Evolutionary conservation across 179 eudicot genomes (phyloP).

Genomic region (Drosera spatulata): DNA sequence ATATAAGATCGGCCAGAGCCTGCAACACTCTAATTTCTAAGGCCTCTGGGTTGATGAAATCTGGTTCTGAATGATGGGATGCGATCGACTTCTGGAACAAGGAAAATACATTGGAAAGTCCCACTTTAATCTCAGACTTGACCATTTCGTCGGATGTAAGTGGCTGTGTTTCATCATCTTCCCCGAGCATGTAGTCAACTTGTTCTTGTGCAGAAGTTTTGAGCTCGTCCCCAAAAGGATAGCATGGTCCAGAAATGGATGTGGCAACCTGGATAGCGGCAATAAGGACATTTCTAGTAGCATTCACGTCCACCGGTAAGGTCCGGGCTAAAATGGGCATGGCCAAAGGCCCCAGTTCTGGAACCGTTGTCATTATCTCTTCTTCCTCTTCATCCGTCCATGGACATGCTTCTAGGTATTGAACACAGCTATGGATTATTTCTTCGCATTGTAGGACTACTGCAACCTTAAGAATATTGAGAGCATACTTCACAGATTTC

Average conservation of each 20-base stretch:
- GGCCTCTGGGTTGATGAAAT: conserved; percentile 12
- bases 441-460: conserved; percentile 35
- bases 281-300: conserved; percentile 52
- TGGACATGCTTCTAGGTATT: conserved; percentile 69
- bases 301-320: conserved; percentile 38
- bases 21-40: conserved; percentile 29
- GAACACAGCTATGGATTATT: conserved; percentile 38
- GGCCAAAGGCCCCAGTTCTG: conserved; percentile 47
- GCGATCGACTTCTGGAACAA: conserved; percentile 35
- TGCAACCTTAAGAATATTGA: conserved; percentile 63
- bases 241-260: conserved; percentile 34
- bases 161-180: conserved; percentile 48
- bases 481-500: conserved; percentile 46
- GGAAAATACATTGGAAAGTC: conserved; percentile 36
- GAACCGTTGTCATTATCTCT: conserved; percentile 34
- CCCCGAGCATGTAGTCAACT: conserved; percentile 80
- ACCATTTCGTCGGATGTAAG: conserved; percentile 54
- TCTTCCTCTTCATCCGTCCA: conserved; percentile 81
- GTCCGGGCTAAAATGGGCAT: conserved; percentile 57
- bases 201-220: conserved; percentile 84
- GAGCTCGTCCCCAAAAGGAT: conserved; percentile 66
- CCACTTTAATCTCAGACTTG: conserved; percentile 33
- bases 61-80: conserved; percentile 24
- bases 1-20: conserved; percentile 45
- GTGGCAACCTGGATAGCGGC: conserved; percentile 80